Conservation (phyloP, 495 filamentous ascomycete genomes). For the Tuber indicum region DNA sequence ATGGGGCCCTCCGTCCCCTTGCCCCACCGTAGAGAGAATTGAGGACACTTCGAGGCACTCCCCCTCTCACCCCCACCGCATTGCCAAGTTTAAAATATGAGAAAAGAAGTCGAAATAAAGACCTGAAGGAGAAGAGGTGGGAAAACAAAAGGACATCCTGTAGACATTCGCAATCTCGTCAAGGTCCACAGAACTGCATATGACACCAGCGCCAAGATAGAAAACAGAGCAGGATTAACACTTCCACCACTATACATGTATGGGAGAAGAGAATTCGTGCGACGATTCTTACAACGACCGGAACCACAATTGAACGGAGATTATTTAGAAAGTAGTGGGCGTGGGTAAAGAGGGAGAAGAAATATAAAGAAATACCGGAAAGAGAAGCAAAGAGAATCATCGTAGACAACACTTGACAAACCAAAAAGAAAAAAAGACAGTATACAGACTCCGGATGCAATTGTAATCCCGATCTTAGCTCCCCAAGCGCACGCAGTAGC, state of each 20-base stretch:
- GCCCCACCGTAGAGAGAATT: slow-evolving; percentile 19
- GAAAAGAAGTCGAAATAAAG: slow-evolving; percentile 25
- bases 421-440: slow-evolving; percentile 36
- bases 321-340: slow-evolving; percentile 14
- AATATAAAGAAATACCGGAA: slow-evolving; percentile 7
- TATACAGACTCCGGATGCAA: slow-evolving; percentile 33
- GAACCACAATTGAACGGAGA: slow-evolving; percentile 24
- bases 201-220: slow-evolving; percentile 22
- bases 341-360: slow-evolving; percentile 10
- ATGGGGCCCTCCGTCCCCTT: background rate
- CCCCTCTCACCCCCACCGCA: slow-evolving; percentile 13
- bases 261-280: slow-evolving; percentile 25
- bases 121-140: slow-evolving; percentile 27
- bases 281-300: slow-evolving; percentile 30
- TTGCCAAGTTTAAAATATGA: slow-evolving; percentile 35
- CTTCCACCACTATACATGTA: slow-evolving; percentile 29
- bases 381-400: slow-evolving; percentile 16
- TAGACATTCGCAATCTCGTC: slow-evolving; percentile 21
- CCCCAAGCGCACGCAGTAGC: background rate
- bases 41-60: background rate
- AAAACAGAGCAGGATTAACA: slow-evolving; percentile 26
- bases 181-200: slow-evolving; percentile 28
- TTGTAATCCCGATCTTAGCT: slow-evolving; percentile 28
- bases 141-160: slow-evolving; percentile 24
- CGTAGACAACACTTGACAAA: slow-evolving; percentile 13